Conservation (phyloP, 2,329 filamentous ascomycete species). For the Colletotrichum sp. region DNA sequence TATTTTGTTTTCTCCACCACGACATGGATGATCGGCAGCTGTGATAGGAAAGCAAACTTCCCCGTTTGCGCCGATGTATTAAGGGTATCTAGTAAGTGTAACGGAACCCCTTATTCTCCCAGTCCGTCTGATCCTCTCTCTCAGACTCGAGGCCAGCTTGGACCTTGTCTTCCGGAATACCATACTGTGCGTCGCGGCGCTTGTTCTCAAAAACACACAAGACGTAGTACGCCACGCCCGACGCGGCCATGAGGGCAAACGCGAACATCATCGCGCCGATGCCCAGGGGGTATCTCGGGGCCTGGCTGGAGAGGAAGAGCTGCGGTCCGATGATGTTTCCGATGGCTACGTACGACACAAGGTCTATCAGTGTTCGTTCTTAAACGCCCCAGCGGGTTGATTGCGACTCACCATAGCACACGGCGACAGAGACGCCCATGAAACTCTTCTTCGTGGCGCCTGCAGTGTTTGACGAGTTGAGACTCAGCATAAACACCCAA, state of each 20-base stretch:
- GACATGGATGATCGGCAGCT: too few species aligned
- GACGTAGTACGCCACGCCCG: conserved; percentile 24
- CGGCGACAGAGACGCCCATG: conserved; percentile 29
- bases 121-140: conserved; percentile 15
- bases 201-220: conserved; percentile 29
- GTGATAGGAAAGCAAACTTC: background rate
- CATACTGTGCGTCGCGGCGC: conserved; percentile 14
- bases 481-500: conserved; percentile 31
- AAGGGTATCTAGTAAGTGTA: conserved; percentile 10
- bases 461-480: conserved; percentile 32
- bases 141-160: conserved; percentile 16
- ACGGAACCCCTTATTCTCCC: conserved; percentile 17
- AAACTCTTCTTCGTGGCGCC: conserved; percentile 36
- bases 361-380: background rate
- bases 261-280: conserved; percentile 31
- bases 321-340: conserved; percentile 36
- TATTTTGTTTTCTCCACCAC: background rate
- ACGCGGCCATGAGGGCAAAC: conserved; percentile 27
- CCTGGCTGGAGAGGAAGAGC: conserved; percentile 29
- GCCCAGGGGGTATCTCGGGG: conserved; percentile 30
- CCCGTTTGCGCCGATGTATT: background rate
- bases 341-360: conserved; percentile 20
- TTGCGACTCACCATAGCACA: conserved; percentile 25
- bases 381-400: background rate
- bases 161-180: background rate